A percentile compares a stretch with the other conserved stretches of the same genome.
phyloP scores from a whole-genome alignment of 106 monocot genomes.

The Phalaenopsis equestris region DNA sequence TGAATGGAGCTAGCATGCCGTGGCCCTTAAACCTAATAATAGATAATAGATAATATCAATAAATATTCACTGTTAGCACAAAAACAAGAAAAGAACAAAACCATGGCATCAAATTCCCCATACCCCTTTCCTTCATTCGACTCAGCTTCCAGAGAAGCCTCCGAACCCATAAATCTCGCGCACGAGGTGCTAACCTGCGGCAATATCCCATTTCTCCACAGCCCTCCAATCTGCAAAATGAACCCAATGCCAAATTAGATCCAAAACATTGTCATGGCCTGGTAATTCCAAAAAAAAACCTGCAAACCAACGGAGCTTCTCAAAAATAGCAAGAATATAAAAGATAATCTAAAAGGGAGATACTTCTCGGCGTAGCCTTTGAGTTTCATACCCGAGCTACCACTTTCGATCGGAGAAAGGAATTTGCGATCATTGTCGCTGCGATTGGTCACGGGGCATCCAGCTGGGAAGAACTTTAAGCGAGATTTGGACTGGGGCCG shows the following conservation, averaged over 20 bases:
- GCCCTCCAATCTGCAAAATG: background rate
- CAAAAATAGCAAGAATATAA: background rate
- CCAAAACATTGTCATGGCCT: background rate
- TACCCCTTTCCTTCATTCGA: conserved; percentile 10
- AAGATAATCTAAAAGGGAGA: background rate
- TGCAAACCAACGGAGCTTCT: background rate
- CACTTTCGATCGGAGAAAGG: background rate
- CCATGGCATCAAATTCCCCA: background rate
- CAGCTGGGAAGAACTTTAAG: background rate
- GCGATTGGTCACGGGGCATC: background rate
- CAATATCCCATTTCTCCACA: background rate
- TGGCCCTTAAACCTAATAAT: conserved; percentile 78
- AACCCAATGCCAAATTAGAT: background rate
- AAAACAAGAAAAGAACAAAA: background rate
- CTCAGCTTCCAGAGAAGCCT: conserved; percentile 15
- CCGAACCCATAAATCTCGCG: conserved; percentile 11
- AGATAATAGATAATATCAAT: background rate
- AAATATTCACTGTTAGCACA: background rate
- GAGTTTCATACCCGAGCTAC: background rate
- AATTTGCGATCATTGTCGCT: conserved; percentile 4
- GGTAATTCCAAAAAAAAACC: background rate
- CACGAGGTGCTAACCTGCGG: conserved; percentile 1
- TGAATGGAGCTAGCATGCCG: conserved; percentile 95
- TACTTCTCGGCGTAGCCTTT: no score
- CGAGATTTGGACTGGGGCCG: background rate